Evolutionary conservation across 768 basidiomycete species (phyloP).

Genomic region (Macrolepiota dolichaula): DNA sequence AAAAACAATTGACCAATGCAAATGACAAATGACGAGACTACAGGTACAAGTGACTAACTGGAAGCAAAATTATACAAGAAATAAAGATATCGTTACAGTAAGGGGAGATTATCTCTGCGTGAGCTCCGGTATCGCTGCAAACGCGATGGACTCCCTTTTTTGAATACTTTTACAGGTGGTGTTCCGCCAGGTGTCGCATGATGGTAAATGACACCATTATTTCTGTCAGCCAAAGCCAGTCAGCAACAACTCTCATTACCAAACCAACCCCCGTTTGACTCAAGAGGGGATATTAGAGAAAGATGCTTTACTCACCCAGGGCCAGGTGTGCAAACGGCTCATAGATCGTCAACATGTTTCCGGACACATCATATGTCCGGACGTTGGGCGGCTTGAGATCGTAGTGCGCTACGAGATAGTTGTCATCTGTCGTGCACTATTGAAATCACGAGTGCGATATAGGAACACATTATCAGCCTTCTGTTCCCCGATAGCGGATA

Average conservation of each 20-base stretch:
- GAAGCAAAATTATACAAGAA: neutral
- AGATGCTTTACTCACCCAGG: conserved; percentile 38
- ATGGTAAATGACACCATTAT: conserved; percentile 56
- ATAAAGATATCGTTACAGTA: conserved; percentile 1
- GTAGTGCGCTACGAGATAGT: conserved; percentile 59
- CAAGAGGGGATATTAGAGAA: neutral
- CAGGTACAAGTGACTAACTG: neutral
- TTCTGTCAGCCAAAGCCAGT: conserved; percentile 31
- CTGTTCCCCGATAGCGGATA: neutral
- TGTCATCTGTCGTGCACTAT: conserved; percentile 52
- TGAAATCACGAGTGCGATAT: neutral
- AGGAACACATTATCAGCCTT: neutral
- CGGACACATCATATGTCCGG: conserved; percentile 57
- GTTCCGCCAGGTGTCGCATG: conserved; percentile 60
- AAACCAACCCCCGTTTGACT: neutral
- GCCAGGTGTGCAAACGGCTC: conserved; percentile 51
- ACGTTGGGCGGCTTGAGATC: conserved; percentile 54
- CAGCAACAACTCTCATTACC: neutral
- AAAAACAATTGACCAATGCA: neutral
- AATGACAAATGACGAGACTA: neutral
- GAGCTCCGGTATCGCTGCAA: conserved; percentile 2
- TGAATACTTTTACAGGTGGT: conserved; percentile 28
- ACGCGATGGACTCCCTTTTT: conserved; percentile 2
- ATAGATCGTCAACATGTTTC: conserved; percentile 58
- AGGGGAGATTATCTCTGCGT: neutral